Evolutionary conservation across 352 stramenopile species (phyloP), one percentile per base, ranked within the genome.

Genomic region (Globisporangium yorkense): DNA sequence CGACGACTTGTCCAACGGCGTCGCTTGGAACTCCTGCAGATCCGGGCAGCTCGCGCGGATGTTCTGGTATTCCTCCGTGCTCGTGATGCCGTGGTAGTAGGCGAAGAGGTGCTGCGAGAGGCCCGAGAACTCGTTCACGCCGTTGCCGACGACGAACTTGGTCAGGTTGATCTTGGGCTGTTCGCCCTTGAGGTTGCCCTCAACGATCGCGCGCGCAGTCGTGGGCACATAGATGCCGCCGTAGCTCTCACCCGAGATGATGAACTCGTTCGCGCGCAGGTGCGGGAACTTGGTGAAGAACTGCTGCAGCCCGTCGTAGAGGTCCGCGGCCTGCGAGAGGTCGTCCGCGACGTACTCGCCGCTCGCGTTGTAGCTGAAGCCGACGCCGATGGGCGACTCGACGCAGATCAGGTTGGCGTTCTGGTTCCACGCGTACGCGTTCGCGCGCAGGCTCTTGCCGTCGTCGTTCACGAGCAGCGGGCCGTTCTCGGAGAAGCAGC

Each of bases 261-360:
- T 83, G 54, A 95, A 87, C 37, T 94, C 76, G 56, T 94, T 95
- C 12, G 68, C 41, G 7, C 63, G 66, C 7, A 94, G 75, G 56
- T 91, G 80, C 5, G 85, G 75, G 72, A 98, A 98, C 20, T 92
- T 83, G 44, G 37, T 43, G 46, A 88, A 96, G 61, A 98, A 96
- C 29, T 84, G 77, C 62, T 95, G 74, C 48, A 97, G 67, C 1
- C 78, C 73, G 15, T 66, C 60, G 56, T 94, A 87, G 59, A 96
- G 84, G 61, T 96, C 87, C 12, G 72, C 47, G 0, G 89, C 84
- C 24, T 91, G 80, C 15, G 70, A 66, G 13, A 81, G 55, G 68
- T 97, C 89, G 59, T 88, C 76, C 5, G 73, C 84, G 33, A 71
- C 61, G 69, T 95, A 97, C 12, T 80, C 66, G 12, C 66, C 70